Conservation (phyloP, 306 rosid species). For the Quercus suber region DNA sequence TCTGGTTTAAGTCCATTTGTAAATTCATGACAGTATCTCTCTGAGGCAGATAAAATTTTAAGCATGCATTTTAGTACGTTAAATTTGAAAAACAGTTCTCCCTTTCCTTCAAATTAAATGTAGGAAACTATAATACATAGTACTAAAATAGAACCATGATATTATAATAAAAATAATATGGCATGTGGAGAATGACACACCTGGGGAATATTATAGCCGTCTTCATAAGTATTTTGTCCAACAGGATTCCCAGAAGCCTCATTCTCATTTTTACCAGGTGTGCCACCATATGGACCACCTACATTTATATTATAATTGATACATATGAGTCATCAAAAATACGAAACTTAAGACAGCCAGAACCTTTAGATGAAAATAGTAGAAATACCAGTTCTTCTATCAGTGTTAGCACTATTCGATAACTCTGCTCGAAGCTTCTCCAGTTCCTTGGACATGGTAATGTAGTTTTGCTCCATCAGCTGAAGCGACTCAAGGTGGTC, state of each 20-base stretch:
- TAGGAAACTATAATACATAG: background rate
- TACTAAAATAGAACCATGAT: background rate
- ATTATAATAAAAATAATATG: background rate
- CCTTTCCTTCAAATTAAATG: background rate
- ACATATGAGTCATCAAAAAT: slow-evolving; percentile 22
- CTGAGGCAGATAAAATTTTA: background rate
- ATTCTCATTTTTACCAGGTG: slow-evolving; percentile 64
- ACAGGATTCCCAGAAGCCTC: slow-evolving; percentile 61
- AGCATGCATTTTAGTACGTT: background rate
- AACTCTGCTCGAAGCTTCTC: slow-evolving; percentile 95
- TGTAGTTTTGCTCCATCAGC: slow-evolving; percentile 88
- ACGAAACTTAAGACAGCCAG: slow-evolving; percentile 26
- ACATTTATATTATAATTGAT: slow-evolving; percentile 27
- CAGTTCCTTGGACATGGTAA: slow-evolving; percentile 89
- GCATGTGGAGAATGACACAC: slow-evolving; percentile 49
- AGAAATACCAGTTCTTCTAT: slow-evolving; percentile 64
- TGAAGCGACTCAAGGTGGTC: slow-evolving; percentile 97
- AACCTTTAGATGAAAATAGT: slow-evolving; percentile 15
- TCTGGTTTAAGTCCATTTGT: background rate
- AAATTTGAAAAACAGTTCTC: background rate
- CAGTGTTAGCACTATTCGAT: slow-evolving; percentile 50
- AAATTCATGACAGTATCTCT: background rate
- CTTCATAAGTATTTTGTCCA: slow-evolving; percentile 81
- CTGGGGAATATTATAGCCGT: slow-evolving; percentile 68
- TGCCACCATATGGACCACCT: slow-evolving; percentile 77